Evolutionary conservation across 1,284 basidiomycete species (phyloP), one percentile per base, ranked within the genome.

Genomic region (Marasmius tenuissimus): DNA sequence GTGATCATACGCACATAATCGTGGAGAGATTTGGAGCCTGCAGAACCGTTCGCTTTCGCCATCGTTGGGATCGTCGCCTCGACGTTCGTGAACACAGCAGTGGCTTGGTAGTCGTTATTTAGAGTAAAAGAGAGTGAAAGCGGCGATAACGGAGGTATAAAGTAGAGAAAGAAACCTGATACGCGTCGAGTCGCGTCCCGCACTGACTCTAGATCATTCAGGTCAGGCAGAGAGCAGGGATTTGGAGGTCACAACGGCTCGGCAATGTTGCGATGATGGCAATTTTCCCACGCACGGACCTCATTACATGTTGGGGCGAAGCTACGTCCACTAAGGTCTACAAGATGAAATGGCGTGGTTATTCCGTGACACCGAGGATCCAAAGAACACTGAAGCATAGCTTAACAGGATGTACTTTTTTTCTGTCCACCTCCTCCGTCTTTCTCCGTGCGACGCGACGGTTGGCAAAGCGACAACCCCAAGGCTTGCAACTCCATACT

Each of bases 11-110:
- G 63, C 68, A 86, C 84, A 70, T 86, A 86, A 70, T 86, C 85
- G 76, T 86, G 84, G 63, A 86, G 80, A 42, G 83, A 72, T 70
- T 83, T 85, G 57, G 81, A 81, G 16, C 27, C 20, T 60, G 70
- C 70, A 61, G 72, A 74, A 14, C 78, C 62, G 69, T 76, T 79
- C 55, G 74, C 70, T 61, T 72, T 74, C 57, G 76, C 75, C 63
- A 73, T 75, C 58, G 78, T 77, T 50, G 78, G 75, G 68, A 76
- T 75, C 51, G 81, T 72, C 51, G 79, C 72, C 58, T 76, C 73
- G 62, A 79, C 69, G 81, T 83, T 84, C 69, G 65, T 68, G 18
- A 37, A 33, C 33, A 37, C 37, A 38, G 16, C 27, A 4, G 16
- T 18, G 52, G 34, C 52, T 35, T 37, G 42, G 20, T 58, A 20